Evolutionary conservation across 1,284 basidiomycete species (phyloP).

Genomic region (Apiotrichum gracile): DNA sequence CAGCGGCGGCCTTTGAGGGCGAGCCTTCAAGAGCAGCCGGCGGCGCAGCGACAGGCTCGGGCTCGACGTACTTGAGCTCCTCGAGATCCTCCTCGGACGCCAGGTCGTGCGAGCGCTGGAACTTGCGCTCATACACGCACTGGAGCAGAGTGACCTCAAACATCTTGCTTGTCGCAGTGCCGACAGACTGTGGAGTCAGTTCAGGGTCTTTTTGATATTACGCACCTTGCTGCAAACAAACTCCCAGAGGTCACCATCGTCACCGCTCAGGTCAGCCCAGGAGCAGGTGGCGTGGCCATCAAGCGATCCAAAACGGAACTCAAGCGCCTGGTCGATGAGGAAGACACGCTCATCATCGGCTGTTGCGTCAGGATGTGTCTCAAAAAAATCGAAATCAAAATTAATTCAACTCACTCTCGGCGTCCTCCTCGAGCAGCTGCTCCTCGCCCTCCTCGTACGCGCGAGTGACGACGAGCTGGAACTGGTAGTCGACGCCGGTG

Average conservation of each 20-base stretch:
- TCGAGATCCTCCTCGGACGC: slow-evolving; percentile 63
- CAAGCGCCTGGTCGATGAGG: slow-evolving; percentile 79
- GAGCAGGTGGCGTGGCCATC: slow-evolving; percentile 77
- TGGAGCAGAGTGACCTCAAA: slow-evolving; percentile 92
- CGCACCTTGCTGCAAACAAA: slow-evolving; percentile 45
- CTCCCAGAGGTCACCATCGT: slow-evolving; percentile 47
- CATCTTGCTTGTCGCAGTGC: slow-evolving; percentile 73
- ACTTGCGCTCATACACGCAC: slow-evolving; percentile 86
- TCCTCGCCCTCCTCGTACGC: slow-evolving; percentile 95
- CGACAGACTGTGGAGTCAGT: slow-evolving; percentile 51
- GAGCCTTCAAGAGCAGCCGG: background rate
- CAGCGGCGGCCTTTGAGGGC: background rate
- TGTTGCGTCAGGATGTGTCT: slow-evolving; percentile 34
- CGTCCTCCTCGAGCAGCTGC: slow-evolving; percentile 86
- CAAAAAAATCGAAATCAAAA: no score
- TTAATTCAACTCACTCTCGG: slow-evolving; percentile 74
- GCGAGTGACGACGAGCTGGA: slow-evolving; percentile 91
- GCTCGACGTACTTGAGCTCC: slow-evolving; percentile 57
- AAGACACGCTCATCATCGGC: slow-evolving; percentile 89
- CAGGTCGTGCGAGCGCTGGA: slow-evolving; percentile 63
- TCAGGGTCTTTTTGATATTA: slow-evolving; percentile 54
- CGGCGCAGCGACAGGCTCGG: background rate
- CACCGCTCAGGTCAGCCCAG: slow-evolving; percentile 73
- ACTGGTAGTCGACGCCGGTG: slow-evolving; percentile 73
- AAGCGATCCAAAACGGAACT: slow-evolving; percentile 68